Percentiles rank a stretch among this genome's conserved stretches.
Evolutionary conservation across 2,329 filamentous ascomycete species (phyloP).

Genomic region (Arthrocladium fulminans): DNA sequence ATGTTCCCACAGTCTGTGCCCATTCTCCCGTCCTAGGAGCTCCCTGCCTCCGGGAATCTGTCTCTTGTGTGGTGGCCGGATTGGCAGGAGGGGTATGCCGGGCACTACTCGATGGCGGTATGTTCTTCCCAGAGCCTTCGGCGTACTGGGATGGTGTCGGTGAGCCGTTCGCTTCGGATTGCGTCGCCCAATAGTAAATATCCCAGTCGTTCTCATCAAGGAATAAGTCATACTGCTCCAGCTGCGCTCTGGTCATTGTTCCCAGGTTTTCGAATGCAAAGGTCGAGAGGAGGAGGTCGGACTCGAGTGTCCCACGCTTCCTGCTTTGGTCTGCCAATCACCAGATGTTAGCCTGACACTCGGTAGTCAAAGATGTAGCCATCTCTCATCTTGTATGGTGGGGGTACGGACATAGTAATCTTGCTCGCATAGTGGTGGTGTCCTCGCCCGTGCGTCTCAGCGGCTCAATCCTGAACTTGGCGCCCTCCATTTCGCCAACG

Average conservation of each 20-base stretch:
- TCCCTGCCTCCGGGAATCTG: conserved; percentile 43
- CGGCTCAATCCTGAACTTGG: conserved; percentile 82
- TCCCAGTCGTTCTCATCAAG: conserved; percentile 99
- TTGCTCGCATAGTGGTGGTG: conserved; percentile 73
- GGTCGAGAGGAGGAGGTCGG: conserved; percentile 89
- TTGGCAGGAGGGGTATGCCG: conserved; percentile 20
- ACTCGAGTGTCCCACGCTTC: conserved; percentile 91
- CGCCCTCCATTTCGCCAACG: conserved; percentile 81
- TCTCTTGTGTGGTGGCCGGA: conserved; percentile 31
- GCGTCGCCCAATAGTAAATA: conserved; percentile 99
- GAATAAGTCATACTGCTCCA: conserved; percentile 80
- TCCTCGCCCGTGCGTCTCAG: conserved; percentile 76
- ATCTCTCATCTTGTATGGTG: conserved; percentile 2
- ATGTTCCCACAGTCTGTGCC: conserved; percentile 91
- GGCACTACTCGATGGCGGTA: conserved; percentile 11
- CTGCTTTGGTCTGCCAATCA: conserved; percentile 71
- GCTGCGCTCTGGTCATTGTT: conserved; percentile 62
- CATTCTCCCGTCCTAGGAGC: conserved; percentile 65
- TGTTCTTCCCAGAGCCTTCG: conserved; percentile 36
- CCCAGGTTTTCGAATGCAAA: conserved; percentile 75
- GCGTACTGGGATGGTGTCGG: conserved; percentile 49
- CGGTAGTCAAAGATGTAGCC: background rate
- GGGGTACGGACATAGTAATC: conserved; percentile 56
- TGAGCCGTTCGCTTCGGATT: conserved; percentile 51
- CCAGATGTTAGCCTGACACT: conserved; percentile 12